Evolutionary conservation across 2,329 filamentous ascomycete genomes (phyloP), one percentile per base, ranked within the genome.

Genomic region (Oidium heveae): DNA sequence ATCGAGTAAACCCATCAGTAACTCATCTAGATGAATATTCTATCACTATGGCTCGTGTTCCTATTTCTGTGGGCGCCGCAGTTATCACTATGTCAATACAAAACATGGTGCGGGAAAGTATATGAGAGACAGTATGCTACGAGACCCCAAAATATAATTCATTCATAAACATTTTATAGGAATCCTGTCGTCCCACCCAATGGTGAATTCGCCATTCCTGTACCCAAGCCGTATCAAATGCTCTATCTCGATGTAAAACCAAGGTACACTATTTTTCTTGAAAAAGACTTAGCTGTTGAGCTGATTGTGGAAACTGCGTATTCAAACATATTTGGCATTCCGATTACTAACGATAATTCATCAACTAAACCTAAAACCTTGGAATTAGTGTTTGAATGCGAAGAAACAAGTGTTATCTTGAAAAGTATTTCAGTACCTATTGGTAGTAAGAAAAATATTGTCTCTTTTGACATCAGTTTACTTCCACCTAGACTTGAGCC

Each of bases 231-330:
- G 3, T 59, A 59, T n/a, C 65, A 66, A 4, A 58, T 71, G 43
- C 63, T 74, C 15, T 64, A 71, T 58, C 57, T 74, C 2, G 64
- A 64, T n/a, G 56, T 74, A n/a, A 66, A 67, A 49, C 69, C 72
- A 15, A 68, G 69, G 6, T 69, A 72, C 62, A 71, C 62, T 52
- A 67, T 74, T 7, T 75, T 74, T 61, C 65, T 70, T 10, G 65
- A 68, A 18, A 66, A 62, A 37, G 70, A 72, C 55, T 56, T 58
- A 3, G 56, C 55, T 1, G 70, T 62, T 4, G 62, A 66, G 20
- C 66, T 74, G 36, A 66, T 74, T 28, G 61, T 74, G 6, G 66
- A 70, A 62, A 68, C 70, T 8, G 54, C 58, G 3, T 63, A 71
- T 36, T 70, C 69, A 0, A 62, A 68, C 53, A 59, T 63, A 6